A percentile compares a stretch with the other conserved stretches of the same genome.
These are phyloP conservation scores for Nannochloropsis limnetica DNA, from an alignment of 352 stramenopile genomes.

Conservation along the genomic window DNA sequence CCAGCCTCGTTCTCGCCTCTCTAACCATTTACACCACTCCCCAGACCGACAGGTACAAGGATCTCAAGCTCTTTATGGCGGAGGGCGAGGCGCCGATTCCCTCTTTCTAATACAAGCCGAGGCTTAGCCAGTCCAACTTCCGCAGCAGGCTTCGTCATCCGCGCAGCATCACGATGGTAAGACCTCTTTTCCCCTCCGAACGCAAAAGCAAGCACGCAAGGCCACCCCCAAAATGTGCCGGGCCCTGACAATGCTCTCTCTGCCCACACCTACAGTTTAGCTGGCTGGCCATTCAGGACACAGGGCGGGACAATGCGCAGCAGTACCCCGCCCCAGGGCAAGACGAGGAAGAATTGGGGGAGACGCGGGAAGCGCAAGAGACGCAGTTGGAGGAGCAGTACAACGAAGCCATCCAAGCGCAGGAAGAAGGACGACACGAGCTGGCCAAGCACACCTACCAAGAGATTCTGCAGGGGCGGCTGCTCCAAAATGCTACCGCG, in stretches of 20 bases:
- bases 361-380: slow-evolving; percentile 26
- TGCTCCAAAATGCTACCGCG: neutral
- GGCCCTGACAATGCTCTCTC: neutral
- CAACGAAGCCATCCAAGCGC: slow-evolving; percentile 3
- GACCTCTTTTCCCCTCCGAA: neutral
- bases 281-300: slow-evolving; percentile 7
- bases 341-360: neutral
- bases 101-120: neutral
- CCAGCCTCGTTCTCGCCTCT: neutral
- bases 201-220: neutral
- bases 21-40: neutral
- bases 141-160: neutral
- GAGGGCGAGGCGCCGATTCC: neutral
- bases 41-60: neutral
- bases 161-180: neutral
- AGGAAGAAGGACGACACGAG: neutral
- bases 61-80: neutral
- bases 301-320: neutral
- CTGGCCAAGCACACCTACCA: slow-evolving; percentile 4
- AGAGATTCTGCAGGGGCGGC: neutral
- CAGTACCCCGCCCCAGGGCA: neutral
- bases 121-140: neutral
- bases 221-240: neutral
- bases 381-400: slow-evolving; percentile 1
- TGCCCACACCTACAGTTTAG: neutral